These are phyloP conservation scores for Psilocybe mexicana DNA, from an alignment of 1,284 basidiomycete genomes.

Conservation along the genomic window DNA sequence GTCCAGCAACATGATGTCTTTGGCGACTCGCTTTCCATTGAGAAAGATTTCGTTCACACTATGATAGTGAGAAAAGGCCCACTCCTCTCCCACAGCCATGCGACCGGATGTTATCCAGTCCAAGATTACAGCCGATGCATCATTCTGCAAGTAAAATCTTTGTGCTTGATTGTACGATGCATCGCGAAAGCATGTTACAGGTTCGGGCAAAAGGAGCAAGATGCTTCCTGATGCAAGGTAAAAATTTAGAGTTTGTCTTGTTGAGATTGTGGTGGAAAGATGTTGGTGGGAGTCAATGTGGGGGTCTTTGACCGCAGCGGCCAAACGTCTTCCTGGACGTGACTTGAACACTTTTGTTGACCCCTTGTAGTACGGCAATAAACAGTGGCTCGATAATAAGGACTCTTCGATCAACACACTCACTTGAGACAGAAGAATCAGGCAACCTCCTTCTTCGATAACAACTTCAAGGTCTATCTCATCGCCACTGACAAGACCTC, in stretches of 20 bases:
- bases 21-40: conserved; percentile 61
- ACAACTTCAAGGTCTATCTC: conserved; percentile 63
- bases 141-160: conserved; percentile 62
- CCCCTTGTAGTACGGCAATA: conserved; percentile 50
- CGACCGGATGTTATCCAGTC: conserved; percentile 93
- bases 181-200: conserved; percentile 88
- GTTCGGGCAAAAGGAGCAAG: conserved; percentile 85
- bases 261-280: conserved; percentile 18
- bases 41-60: conserved; percentile 85
- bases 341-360: conserved; percentile 92
- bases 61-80: conserved; percentile 85
- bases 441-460: conserved; percentile 54
- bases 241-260: conserved; percentile 57
- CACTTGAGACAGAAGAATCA: conserved; percentile 84
- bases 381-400: neutral
- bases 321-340: conserved; percentile 52
- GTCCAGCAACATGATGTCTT: conserved; percentile 79
- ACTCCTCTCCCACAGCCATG: conserved; percentile 78
- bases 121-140: conserved; percentile 70
- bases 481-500: conserved; percentile 92
- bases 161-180: conserved; percentile 85
- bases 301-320: conserved; percentile 30
- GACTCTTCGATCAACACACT: conserved; percentile 21
- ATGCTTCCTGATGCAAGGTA: conserved; percentile 51
- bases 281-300: conserved; percentile 1